These are phyloP conservation scores for Leucosporidium creatinivorum DNA, from an alignment of 768 basidiomycete species.

Conservation along the genomic window DNA sequence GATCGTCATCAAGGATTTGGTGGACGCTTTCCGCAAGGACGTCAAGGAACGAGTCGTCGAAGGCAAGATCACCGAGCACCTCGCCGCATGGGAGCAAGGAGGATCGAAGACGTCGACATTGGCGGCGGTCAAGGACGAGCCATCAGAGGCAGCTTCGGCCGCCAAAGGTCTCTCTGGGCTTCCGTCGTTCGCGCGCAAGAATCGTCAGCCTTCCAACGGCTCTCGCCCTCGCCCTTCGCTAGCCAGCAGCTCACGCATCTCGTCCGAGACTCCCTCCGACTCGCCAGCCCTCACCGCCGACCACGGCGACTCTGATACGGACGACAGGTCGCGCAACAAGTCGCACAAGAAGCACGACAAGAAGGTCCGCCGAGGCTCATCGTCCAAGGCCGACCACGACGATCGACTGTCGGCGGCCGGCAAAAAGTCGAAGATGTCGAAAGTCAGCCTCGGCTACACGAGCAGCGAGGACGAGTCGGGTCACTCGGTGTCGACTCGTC, in stretches of 20 bases:
- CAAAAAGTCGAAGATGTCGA: not conserved
- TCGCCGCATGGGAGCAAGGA: conserved; percentile 17
- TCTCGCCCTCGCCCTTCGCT: not conserved
- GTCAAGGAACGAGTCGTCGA: conserved; percentile 24
- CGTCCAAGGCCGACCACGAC: no score
- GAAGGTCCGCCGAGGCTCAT: not conserved
- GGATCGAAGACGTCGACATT: not conserved
- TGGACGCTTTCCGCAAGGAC: conserved; percentile 29
- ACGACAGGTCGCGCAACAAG: not conserved
- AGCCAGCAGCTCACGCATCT: conserved; percentile 1
- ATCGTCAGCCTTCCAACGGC: not conserved
- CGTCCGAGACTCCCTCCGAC: conserved; percentile 25
- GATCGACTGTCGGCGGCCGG: no score
- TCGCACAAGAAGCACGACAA: not conserved
- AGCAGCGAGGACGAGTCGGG: conserved; percentile 27
- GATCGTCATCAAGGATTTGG: conserved; percentile 27
- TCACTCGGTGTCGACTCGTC: no score
- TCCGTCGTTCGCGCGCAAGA: conserved; percentile 2
- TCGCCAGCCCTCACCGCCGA: conserved; percentile 8
- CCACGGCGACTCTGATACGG: not conserved
- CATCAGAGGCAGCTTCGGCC: not conserved
- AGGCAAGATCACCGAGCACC: conserved; percentile 27
- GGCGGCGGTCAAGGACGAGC: conserved; percentile 8
- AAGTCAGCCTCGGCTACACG: conserved; percentile 23
- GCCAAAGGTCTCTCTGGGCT: not conserved